Conservation (phyloP, 75 land plant genomes). For the Sequoiadendron giganteum region DNA sequence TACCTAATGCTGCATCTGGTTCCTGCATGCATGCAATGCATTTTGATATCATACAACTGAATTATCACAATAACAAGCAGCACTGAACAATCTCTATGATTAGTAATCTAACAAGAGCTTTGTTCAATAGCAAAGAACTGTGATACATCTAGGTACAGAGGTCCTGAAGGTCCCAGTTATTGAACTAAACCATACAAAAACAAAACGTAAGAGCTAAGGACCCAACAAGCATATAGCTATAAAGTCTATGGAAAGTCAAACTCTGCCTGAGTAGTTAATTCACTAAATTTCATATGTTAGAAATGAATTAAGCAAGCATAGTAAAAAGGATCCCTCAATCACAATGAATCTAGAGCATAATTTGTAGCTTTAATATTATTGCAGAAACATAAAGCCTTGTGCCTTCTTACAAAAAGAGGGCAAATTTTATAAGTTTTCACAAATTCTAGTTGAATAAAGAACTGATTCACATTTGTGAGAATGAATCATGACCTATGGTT, state of each 20-base stretch:
- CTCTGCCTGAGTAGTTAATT: background rate
- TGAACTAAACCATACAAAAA: background rate
- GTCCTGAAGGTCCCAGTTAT: background rate
- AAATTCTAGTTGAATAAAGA: background rate
- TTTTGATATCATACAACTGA: background rate
- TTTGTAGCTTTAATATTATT: background rate
- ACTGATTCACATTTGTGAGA: background rate
- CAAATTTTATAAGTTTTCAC: background rate
- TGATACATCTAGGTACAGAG: background rate
- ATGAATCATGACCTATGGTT: background rate
- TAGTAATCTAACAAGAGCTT: background rate
- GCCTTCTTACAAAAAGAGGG: background rate
- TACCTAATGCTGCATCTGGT: conserved; percentile 94
- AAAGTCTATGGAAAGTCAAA: background rate
- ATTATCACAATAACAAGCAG: background rate
- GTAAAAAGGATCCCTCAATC: background rate
- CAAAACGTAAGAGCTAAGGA: background rate
- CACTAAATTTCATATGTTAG: background rate
- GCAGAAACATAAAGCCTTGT: background rate
- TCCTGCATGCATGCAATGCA: conserved; percentile 41
- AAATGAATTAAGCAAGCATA: background rate
- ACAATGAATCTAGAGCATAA: background rate
- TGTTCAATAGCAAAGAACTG: background rate
- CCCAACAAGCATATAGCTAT: background rate
- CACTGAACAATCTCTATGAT: conserved; percentile 7